Base-by-base conservation (phyloP, 2,329 filamentous ascomycete species). In the Trichoderma sp. region DNA sequence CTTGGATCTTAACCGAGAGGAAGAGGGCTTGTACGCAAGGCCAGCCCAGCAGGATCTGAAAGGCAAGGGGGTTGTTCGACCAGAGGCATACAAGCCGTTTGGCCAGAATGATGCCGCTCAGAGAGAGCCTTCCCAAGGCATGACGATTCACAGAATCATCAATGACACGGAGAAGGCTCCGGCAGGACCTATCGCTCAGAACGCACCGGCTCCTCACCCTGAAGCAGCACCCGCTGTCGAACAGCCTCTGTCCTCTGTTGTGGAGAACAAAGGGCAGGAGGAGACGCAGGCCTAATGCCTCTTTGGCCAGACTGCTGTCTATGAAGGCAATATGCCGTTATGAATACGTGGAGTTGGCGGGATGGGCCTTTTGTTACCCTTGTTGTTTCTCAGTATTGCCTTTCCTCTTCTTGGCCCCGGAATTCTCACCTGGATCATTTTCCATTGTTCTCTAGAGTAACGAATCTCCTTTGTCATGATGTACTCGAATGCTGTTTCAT, bases 1-100 rank as follows among this genome's bases (percentile, higher is more conserved):
- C 67, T 65, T 81, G 28, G 82, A 85, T 54, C 72, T 80, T 19
- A 83, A 79, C 69, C 78, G 79, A 28, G 65, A 67, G 43, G 66
- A 68, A 12, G 65, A 60, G 21, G 64, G 59, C 39, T 34, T 28
- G 6, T 48, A 47, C 19, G 17, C 44, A 19, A 66, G 28, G 24
- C 43, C 48, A 47, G 55, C 54, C 19, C 65, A 57, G 17, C 43
- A 41, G 41, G 47, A 57, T 30, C 50, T 21, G 7, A 58, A 61
- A 30, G 55, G 47, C 14, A 56, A 14, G 55, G 39, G 41, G 39
- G 34, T 45, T 28, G 41, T n/a, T 26, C 50, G 26, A n/a, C 43
- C 24, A 21, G 63, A 60, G 24, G 34, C 28, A 1, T 57, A 65
- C 28, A 65, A 48, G 48, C 45, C 59, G 43, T 48, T 54, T n/a